Evolutionary conservation across 768 basidiomycete genomes (phyloP).

Genomic region (Termitomyces bulborhizus): DNA sequence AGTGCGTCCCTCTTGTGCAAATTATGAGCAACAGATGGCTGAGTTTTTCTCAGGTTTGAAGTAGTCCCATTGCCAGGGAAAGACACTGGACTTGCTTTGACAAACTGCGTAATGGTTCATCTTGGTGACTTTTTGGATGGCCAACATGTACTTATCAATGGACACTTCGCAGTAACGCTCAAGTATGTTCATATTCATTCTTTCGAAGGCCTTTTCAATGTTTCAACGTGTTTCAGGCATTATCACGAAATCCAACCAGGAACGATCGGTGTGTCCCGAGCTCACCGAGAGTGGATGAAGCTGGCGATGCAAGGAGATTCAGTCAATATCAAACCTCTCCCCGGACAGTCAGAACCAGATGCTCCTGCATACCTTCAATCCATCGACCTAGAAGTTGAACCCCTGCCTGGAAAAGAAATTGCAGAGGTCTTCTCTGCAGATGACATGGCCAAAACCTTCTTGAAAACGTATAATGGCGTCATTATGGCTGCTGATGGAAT

Average conservation of each 20-base stretch:
- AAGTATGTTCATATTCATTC: slow-evolving; percentile 40
- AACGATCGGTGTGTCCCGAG: slow-evolving; percentile 65
- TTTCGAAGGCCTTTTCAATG: not conserved
- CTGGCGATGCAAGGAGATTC: slow-evolving; percentile 74
- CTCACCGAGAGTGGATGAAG: slow-evolving; percentile 87
- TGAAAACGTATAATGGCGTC: slow-evolving; percentile 67
- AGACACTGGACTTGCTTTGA: slow-evolving; percentile 62
- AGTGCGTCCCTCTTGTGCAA: slow-evolving; percentile 11
- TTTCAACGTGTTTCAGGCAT: slow-evolving; percentile 39
- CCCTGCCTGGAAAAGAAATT: slow-evolving; percentile 45
- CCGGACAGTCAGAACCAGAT: slow-evolving; percentile 40
- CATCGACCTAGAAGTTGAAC: slow-evolving; percentile 73
- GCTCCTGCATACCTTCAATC: slow-evolving; percentile 65
- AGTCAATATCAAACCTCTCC: slow-evolving; percentile 63
- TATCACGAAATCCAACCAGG: slow-evolving; percentile 73
- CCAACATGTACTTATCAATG: slow-evolving; percentile 73
- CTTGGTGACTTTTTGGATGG: slow-evolving; percentile 69
- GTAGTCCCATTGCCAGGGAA: slow-evolving; percentile 49
- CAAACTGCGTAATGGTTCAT: slow-evolving; percentile 78
- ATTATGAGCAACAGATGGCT: slow-evolving; percentile 4
- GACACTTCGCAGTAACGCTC: slow-evolving; percentile 63
- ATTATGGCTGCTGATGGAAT: slow-evolving; percentile 65
- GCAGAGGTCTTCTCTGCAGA: slow-evolving; percentile 79
- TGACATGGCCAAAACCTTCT: slow-evolving; percentile 71
- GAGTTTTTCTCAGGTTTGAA: slow-evolving; percentile 31